phyloP scores from a whole-genome alignment of 2,329 filamentous ascomycete genomes.

The Pezicula neosporulosa region DNA sequence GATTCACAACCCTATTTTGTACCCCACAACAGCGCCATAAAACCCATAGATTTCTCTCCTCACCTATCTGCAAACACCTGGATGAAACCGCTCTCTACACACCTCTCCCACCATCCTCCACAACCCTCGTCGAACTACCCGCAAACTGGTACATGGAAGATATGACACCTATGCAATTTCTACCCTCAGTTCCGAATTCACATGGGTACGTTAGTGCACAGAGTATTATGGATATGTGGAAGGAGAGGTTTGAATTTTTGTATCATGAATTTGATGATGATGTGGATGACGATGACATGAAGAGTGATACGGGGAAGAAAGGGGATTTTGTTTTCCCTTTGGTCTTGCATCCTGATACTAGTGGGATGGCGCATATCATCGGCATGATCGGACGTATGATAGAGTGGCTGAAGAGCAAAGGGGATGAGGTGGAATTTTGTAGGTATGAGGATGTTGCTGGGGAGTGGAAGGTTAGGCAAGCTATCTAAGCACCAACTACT shows the following conservation, averaged over 20 bases:
- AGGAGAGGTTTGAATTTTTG: constrained; percentile 17
- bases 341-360: constrained; percentile 54
- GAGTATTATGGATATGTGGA: constrained; percentile 45
- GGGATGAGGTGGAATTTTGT: constrained; percentile 41
- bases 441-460: constrained; percentile 39
- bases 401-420: constrained; percentile 43
- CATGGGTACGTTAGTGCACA: constrained; percentile 44
- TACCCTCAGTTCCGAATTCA: constrained; percentile 38
- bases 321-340: constrained; percentile 44
- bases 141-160: constrained; percentile 50
- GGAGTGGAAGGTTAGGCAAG: constrained; percentile 11
- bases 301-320: constrained; percentile 13
- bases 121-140: constrained; percentile 42
- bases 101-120: constrained; percentile 18
- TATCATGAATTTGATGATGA: constrained; percentile 35
- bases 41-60: constrained; percentile 35
- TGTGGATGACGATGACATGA: constrained; percentile 28
- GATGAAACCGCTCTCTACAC: constrained; percentile 39
- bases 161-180: constrained; percentile 26
- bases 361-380: constrained; percentile 56
- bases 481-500: not conserved
- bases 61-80: constrained; percentile 33
- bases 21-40: constrained; percentile 35
- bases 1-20: constrained; percentile 47
- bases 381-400: constrained; percentile 41